These are phyloP conservation scores for Neurospora pannonica DNA, from an alignment of 495 filamentous ascomycete genomes.

Conservation along the genomic window DNA sequence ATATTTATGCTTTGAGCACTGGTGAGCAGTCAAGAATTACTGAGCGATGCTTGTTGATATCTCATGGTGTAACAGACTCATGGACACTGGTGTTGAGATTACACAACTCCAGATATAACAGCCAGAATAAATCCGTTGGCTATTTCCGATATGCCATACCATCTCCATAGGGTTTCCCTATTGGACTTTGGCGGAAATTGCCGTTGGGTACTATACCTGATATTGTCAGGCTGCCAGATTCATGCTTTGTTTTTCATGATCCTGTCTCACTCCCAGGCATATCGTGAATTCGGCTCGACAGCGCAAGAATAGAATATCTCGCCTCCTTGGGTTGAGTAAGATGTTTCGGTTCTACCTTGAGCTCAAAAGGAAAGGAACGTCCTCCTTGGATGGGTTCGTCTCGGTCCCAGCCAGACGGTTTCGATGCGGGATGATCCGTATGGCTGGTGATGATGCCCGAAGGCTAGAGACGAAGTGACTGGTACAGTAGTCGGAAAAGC, in stretches of 20 bases:
- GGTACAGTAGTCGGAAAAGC: neutral
- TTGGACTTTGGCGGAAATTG: neutral
- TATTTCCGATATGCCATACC: neutral
- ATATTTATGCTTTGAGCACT: neutral
- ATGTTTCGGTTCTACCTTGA: neutral
- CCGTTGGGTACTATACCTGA: neutral
- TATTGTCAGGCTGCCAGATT: neutral
- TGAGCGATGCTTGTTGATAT: neutral
- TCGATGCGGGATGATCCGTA: neutral
- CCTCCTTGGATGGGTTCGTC: neutral
- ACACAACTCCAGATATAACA: neutral
- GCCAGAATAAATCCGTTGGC: neutral
- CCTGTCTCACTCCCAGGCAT: neutral
- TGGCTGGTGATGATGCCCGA: neutral
- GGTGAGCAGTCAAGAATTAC: neutral
- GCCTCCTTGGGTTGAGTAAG: neutral
- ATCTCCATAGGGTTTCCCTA: neutral
- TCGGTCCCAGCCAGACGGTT: neutral
- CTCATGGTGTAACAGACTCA: neutral
- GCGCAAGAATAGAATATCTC: neutral
- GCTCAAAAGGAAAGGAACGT: neutral
- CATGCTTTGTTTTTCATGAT: neutral
- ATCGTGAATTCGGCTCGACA: neutral
- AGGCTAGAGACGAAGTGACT: neutral
- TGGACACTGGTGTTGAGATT: neutral